Base-by-base conservation (phyloP, 345 rosid genomes). In the Psidium friedrichsthalianum region DNA sequence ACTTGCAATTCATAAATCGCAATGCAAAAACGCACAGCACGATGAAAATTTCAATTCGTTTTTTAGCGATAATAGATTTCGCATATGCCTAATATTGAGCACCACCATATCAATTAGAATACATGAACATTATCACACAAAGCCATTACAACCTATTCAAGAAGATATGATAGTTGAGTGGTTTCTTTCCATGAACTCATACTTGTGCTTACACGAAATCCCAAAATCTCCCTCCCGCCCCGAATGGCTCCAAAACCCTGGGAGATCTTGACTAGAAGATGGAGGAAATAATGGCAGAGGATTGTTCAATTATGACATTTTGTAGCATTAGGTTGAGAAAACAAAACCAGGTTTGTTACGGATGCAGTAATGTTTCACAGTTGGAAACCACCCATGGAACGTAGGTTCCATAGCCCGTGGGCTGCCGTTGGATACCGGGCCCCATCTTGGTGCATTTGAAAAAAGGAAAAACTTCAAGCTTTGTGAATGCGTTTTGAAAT, bases 301-400 rank as follows among this genome's bases (percentile, higher is more conserved):
- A 69, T 36, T 36, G 36, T 2, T 36, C 36, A 69, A 69, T 36
- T 47, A 36, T 36, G 80, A 9, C 47, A 36, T 36, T 0, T 2
- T 9, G 20, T 36, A 18, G 25, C 7, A 69, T 2, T 53, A 11
- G 13, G 80, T 69, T 69, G 42, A 69, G 10, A 9, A 61, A 36
- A 18, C 47, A 18, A 8, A 21, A 44, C 47, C 9, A 69, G 47
- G 47, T 36, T 69, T 18, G 20, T 32, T 36, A 36, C 47, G 80
- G 80, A 36, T 18, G 80, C 18, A 55, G 47, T 36, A 76, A 56
- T 55, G 86, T 52, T 55, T 78, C 74, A 85, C 86, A 78, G 86
- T 78, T 85, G 86, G 80, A 76, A 55, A 25, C 74, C 82, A 85
- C 86, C 51, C 13, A 5, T 4, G 20, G 36, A 69, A 36, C 9